phyloP scores from a whole-genome alignment of 2,329 filamentous ascomycete species.

The Pyrenophora teres region DNA sequence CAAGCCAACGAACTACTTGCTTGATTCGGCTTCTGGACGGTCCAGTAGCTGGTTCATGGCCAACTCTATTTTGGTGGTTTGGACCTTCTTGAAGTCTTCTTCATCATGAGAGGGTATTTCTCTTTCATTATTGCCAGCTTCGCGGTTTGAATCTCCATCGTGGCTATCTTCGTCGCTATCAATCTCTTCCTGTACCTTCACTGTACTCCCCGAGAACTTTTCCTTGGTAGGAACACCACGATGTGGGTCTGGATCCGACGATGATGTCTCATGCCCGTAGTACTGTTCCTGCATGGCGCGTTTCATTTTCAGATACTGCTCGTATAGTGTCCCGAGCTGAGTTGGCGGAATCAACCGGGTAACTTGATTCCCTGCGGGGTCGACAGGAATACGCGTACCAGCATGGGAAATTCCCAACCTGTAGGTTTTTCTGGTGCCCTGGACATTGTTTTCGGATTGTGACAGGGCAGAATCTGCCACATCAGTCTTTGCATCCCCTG shows the following conservation, averaged over 20 bases:
- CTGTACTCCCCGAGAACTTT: not conserved
- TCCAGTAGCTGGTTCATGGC: too few relatives aligned
- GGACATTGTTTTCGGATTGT: not conserved
- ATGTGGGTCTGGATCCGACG: not conserved
- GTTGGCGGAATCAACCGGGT: not conserved
- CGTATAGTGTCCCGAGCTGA: not conserved
- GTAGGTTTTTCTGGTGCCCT: not conserved
- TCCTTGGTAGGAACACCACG: constrained; percentile 7
- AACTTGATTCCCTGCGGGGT: not conserved
- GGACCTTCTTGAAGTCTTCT: too few relatives aligned
- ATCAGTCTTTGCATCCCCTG: too few relatives aligned
- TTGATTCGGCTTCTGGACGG: too few relatives aligned
- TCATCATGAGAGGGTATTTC: too few relatives aligned
- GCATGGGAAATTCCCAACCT: not conserved
- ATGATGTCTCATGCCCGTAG: constrained; percentile 3
- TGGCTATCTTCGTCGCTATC: too few relatives aligned
- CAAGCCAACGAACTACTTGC: too few relatives aligned
- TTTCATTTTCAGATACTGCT: constrained; percentile 4
- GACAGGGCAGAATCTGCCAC: too few relatives aligned
- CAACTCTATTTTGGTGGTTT: too few relatives aligned
- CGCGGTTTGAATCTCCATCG: too few relatives aligned
- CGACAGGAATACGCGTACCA: not conserved
- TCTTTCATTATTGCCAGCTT: too few relatives aligned
- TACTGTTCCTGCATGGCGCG: constrained; percentile 1
- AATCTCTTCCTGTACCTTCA: not conserved